Percentiles rank a stretch among this genome's conserved stretches.
These are phyloP conservation scores for Annona cherimola DNA, from an alignment of 164 flowering plant genomes.

Conservation along the genomic window DNA sequence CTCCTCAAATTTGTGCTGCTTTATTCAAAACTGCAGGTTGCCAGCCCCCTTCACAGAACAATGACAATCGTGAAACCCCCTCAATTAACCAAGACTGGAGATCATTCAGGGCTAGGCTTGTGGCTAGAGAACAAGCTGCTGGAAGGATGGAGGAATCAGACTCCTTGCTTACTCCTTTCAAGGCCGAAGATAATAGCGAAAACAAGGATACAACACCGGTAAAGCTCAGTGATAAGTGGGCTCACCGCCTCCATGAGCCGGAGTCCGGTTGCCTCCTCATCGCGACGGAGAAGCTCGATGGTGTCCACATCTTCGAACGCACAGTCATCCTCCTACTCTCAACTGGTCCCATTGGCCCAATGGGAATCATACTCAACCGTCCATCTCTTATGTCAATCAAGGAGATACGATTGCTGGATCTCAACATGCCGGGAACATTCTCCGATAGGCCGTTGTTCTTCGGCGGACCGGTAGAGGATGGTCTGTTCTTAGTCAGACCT, in stretches of 20 bases:
- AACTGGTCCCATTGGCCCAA: slow-evolving; percentile 67
- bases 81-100: slow-evolving; percentile 55
- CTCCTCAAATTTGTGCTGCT: not conserved
- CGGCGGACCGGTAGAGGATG: slow-evolving; percentile 82
- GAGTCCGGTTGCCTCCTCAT: slow-evolving; percentile 84
- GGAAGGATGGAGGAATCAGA: slow-evolving; percentile 21
- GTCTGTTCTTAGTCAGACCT: slow-evolving; percentile 52
- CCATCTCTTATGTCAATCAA: slow-evolving; percentile 94
- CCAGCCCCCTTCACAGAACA: slow-evolving; percentile 23
- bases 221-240: slow-evolving; percentile 56
- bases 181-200: not conserved
- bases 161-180: slow-evolving; percentile 29
- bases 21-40: slow-evolving; percentile 38
- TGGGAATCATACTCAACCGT: slow-evolving; percentile 83
- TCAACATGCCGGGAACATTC: slow-evolving; percentile 51
- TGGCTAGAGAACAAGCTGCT: slow-evolving; percentile 39
- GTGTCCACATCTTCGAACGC: slow-evolving; percentile 84
- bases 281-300: slow-evolving; percentile 89
- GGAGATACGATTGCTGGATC: slow-evolving; percentile 52
- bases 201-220: slow-evolving; percentile 23
- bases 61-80: slow-evolving; percentile 31
- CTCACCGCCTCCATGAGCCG: slow-evolving; percentile 68
- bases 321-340: slow-evolving; percentile 74
- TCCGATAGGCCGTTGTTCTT: slow-evolving; percentile 65
- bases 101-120: slow-evolving; percentile 74